phyloP scores from a whole-genome alignment of 768 basidiomycete species.

The Boletus vermiculosoides region DNA sequence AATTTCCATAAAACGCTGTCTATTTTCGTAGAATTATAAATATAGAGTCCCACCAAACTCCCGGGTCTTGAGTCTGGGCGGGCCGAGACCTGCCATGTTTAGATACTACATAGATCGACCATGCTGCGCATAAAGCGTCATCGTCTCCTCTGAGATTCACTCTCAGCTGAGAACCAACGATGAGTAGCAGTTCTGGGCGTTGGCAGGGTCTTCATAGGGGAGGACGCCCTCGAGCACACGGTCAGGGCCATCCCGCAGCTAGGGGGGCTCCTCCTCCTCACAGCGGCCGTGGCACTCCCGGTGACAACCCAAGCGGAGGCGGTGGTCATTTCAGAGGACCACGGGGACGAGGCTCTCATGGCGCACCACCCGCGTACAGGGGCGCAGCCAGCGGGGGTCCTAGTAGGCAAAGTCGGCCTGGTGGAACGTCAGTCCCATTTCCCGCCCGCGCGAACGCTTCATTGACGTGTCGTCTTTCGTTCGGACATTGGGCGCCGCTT shows the following conservation, averaged over 20 bases:
- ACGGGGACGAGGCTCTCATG: neutral
- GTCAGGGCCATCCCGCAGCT: neutral
- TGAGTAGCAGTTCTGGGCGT: slow-evolving; percentile 4
- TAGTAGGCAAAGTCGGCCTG: slow-evolving; percentile 12
- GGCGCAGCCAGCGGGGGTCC: slow-evolving; percentile 14
- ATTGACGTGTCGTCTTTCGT: neutral
- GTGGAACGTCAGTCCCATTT: slow-evolving; percentile 20
- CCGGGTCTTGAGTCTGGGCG: neutral
- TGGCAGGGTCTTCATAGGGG: slow-evolving; percentile 26
- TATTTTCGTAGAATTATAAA: too few species aligned
- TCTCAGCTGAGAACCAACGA: neutral
- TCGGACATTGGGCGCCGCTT: neutral
- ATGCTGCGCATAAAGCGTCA: too few species aligned
- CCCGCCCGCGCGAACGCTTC: neutral
- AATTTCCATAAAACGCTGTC: neutral
- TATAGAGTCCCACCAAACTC: too few species aligned
- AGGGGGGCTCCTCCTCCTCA: neutral
- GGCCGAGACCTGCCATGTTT: neutral
- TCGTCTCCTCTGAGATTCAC: too few species aligned
- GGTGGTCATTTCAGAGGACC: neutral
- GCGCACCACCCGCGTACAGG: neutral
- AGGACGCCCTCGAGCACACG: slow-evolving; percentile 12
- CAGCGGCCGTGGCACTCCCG: slow-evolving; percentile 6
- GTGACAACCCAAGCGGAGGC: slow-evolving; percentile 24
- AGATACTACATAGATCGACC: neutral